Base-by-base conservation (phyloP, 163 green algal genomes). In the Scenedesmus sp. region DNA sequence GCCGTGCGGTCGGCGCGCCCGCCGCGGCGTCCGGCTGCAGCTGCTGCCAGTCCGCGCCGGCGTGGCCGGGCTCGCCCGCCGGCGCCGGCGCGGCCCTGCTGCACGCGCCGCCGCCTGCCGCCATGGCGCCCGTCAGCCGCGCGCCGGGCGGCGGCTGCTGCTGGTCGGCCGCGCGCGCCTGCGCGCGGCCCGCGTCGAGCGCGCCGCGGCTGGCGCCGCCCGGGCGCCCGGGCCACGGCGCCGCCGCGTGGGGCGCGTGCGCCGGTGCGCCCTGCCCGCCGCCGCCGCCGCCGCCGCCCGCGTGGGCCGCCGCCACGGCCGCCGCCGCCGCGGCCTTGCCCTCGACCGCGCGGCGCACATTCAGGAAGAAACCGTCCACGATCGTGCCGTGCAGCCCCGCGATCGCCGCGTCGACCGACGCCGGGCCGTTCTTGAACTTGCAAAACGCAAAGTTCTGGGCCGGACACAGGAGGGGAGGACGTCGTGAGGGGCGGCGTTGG, bases 341-440 rank as follows among this genome's bases (percentile, higher is more conserved):
- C 33, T 77, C 69, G 44, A 77, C 67, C 6, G 69, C 69, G 22
- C 69, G 26, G 4, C 69, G 58, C 29, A 77, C 69, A 31, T 77
- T 77, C 9, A 77, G 69, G 36, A 77, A 77, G 54, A 67, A 77
- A 2, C 69, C 69, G 28, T 77, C 69, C 4, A 77, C 69, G 15
- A 77, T 77, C 33, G 64, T 66, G 39, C 69, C 69, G 31, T 77
- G 69, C 26, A 77, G 69, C 2, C 69, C 69, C 3, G 53, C n/a
- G n/a, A 77, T 77, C 18, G 69, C 69, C 28, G 69, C 69, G 33
- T 77, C 69, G 13, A 77, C 69, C 17, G 67, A 53, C 9, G 15
- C 58, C n/a, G n/a, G n/a, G 33, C n/a, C 22, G 69, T 77, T 53
- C 69, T 77, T 77, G 69, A 58, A 77, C 69, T 77, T 77, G 69